These are phyloP conservation scores for Dimocarpus longan DNA, from an alignment of 345 rosid genomes.

Conservation along the genomic window DNA sequence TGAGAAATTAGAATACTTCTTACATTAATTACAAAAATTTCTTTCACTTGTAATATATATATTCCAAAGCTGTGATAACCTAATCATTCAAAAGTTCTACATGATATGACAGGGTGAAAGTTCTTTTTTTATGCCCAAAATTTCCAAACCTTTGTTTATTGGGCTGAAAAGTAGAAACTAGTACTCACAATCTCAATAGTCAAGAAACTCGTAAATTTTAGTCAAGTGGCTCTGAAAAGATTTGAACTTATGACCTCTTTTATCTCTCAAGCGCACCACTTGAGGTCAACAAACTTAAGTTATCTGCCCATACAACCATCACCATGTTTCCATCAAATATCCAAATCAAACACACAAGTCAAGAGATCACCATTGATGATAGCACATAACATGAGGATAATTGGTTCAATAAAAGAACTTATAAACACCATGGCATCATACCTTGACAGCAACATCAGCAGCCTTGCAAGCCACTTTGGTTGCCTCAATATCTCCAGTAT, in stretches of 20 bases:
- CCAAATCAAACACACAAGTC: not conserved
- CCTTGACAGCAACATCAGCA: conserved; percentile 93
- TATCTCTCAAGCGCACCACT: not conserved
- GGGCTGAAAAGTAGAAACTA: not conserved
- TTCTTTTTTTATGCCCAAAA: not conserved
- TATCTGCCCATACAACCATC: conserved; percentile 9
- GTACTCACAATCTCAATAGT: not conserved
- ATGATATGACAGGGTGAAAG: not conserved
- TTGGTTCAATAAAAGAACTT: not conserved
- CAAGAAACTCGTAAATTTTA: not conserved
- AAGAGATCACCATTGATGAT: not conserved
- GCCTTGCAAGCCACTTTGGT: conserved; percentile 87
- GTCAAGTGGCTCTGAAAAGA: not conserved
- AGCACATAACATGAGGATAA: not conserved
- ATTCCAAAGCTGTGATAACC: not conserved
- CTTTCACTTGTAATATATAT: not conserved
- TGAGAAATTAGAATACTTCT: not conserved
- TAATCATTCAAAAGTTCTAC: not conserved
- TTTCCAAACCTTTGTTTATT: not conserved
- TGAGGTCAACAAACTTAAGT: not conserved
- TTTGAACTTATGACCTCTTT: not conserved
- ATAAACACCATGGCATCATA: conserved; percentile 26
- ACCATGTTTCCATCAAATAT: not conserved
- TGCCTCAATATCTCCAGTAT: conserved; percentile 89
- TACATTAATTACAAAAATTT: too few species aligned